Evolutionary conservation across 495 filamentous ascomycete genomes (phyloP), one percentile per base, ranked within the genome.

Genomic region (Cryomyces antarcticus): DNA sequence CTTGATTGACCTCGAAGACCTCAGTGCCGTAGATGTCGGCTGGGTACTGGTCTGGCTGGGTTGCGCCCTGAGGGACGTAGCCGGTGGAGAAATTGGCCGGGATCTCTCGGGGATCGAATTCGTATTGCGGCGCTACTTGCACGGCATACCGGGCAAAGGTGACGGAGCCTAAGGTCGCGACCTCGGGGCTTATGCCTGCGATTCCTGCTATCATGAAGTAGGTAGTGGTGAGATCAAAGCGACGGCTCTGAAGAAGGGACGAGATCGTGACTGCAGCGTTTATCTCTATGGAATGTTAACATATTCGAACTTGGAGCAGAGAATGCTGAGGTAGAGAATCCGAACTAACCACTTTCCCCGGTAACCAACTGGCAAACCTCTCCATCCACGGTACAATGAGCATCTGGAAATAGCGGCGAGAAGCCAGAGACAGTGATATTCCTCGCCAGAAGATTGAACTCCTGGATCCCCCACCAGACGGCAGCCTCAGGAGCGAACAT

Each of bases 171-270:
- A 73, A 63, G 5, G 78, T 82, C 17, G 65, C 71, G 6, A 68
- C 55, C 52, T 80, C 69, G 2, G 80, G 80, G 53, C 70, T 82
- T 39, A 83, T 62, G 24, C 80, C 79, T 5, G 76, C 78, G 45
- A 86, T 83, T 4, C 80, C 80, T 4, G 70, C 75, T 28, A 80
- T 54, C 39, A 84, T 52, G 62, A 81, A 82, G 52, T 83, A 86
- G 28, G 78, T 80, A 30, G 64, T 57, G 1, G 56, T 66, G 10
- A 86, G 63, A 56, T 84, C 65, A 57, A 86, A 84, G n/a, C 62
- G 55, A 7, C 60, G 49, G 0, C 71, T 79, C 39, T 72, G 66
- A 28, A 71, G 58, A 9, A 83, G 58, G 0, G 78, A 64, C 11
- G 64, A 64, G 38, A 78, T 66, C 7, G 74, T 74, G 5, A 64